Evolutionary conservation across 768 basidiomycete genomes (phyloP), one percentile per base, ranked within the genome.

Genomic region (Mycena sanguinolenta): DNA sequence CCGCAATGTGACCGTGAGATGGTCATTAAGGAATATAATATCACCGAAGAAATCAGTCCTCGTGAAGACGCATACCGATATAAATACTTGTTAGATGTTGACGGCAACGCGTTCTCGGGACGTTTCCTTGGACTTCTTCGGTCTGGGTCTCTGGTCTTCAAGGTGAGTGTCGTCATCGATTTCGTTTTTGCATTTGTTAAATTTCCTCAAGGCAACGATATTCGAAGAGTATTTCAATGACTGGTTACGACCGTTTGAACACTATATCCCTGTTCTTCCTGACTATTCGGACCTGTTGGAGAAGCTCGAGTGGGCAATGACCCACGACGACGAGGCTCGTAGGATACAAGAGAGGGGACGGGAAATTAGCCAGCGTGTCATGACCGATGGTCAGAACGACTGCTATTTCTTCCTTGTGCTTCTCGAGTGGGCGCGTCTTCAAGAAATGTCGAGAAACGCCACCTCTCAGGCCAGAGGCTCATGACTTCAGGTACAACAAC

Each of bases 101-200:
- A 65, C 54, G 63, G 63, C 2, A 65, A 30, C n/a, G 32, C 64
- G 10, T 65, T 65, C 23, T 65, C 64, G 9, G 54, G 64, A 6
- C 64, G 55, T 4, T 58, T 32, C 25, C 59, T 61, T 30, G 66
- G 59, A 16, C 59, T 68, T 14, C 67, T 68, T 6, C 34, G 59
- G 27, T 63, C 67, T 30, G 67, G 67, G 46, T 61, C 67, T 44
- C 61, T 69, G 52, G 55, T 64, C 0, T 64, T 69, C 68, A 64
- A 69, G 62, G 62, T 69, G n/a, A 1, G 62, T 53, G 34, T 39
- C 19, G 12, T 9, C 16, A 32, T 63, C 27, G 10, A 25, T n/a
- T 42, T n/a, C 17, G n/a, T n/a, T 2, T 17, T 5, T 53, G 30
- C 6, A 52, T 28, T 27, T 6, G 28, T 17, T 28, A 17, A 28